Conservation (phyloP, 2,329 filamentous ascomycete genomes). For the Curvularia spicifera region DNA sequence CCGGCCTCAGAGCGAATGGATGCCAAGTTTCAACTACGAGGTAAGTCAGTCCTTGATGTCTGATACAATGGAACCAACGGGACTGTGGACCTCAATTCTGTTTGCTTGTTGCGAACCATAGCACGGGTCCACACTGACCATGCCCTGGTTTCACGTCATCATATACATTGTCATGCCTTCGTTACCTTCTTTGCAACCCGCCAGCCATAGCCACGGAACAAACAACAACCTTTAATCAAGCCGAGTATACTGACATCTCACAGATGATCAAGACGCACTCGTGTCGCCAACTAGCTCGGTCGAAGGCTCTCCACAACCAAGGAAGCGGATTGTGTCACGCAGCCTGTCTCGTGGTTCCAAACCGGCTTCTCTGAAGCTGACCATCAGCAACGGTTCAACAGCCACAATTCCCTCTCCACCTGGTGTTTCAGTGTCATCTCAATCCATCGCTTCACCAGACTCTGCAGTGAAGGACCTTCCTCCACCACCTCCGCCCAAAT, state of each 20-base stretch:
- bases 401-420: constrained; percentile 40
- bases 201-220: background rate
- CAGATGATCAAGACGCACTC: constrained; percentile 24
- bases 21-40: constrained; percentile 45
- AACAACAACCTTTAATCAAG: background rate
- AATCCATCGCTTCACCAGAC: constrained; percentile 19
- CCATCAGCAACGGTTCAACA: constrained; percentile 49
- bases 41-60: constrained; percentile 27
- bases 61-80: background rate
- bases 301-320: constrained; percentile 30
- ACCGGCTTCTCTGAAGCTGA: constrained; percentile 44
- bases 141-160: constrained; percentile 13
- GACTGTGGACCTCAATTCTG: background rate
- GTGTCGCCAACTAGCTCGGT: constrained; percentile 20
- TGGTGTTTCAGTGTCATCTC: constrained; percentile 17
- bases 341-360: constrained; percentile 45
- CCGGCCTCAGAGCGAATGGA: constrained; percentile 35
- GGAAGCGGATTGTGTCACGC: constrained; percentile 38
- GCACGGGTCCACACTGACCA: constrained; percentile 2
- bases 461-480: constrained; percentile 38
- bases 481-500: constrained; percentile 47
- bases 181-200: background rate
- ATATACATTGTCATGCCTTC: background rate
- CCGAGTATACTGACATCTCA: constrained; percentile 9
- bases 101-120: constrained; percentile 6